Base-by-base conservation (phyloP, 192 early-diverging fungal genomes). In the Backusella australiensis region DNA sequence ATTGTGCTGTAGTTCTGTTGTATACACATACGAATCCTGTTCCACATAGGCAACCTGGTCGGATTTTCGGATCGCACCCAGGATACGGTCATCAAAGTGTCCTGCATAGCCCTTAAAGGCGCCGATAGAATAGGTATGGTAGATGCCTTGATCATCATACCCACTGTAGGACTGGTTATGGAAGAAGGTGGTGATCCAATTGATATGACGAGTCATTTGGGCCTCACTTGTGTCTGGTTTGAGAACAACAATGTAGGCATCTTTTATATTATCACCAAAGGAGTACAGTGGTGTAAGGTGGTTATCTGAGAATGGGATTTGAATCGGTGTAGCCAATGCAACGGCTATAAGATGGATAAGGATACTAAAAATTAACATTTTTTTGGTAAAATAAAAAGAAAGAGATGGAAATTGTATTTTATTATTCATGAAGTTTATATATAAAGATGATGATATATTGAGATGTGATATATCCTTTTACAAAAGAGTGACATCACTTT, bases 221-320 rank as follows among this genome's bases (percentile, higher is more conserved):
- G 68, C 46, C 8, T 53, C 63, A n/a, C 53, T 49, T 34, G 83
- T 63, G 19, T 86, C 34, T 52, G 90, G 80, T 73, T 91, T 91
- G 70, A 95, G 86, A 39, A 95, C 91, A 34, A 95, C 90, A 71
- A 95, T 90, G 84, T 95, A 95, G 26, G 80, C 86, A 82, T 93
- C 91, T 7, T 86, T 79, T 49, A 95, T 86, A 49, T 91, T 82
- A 63, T 90, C 84, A 32, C 79, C 75, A 69, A 89, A 86, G 38
- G 85, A 83, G 32, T 91, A 80, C 29, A 93, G 83, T n/a, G 91
- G 91, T 11, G 91, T 91, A 71, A 87, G 46, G 26, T 32, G 21
- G 23, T 66, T 21, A 35, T 49, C 11, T 23, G 35, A 39, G 5
- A 71, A 14, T 34, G 52, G 46, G 59, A 73, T 59, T n/a, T 65